Percentiles rank a stretch among this genome's conserved stretches.
Conservation (phyloP, 2,329 filamentous ascomycete genomes). For the Nothomitra cinnamomea region DNA sequence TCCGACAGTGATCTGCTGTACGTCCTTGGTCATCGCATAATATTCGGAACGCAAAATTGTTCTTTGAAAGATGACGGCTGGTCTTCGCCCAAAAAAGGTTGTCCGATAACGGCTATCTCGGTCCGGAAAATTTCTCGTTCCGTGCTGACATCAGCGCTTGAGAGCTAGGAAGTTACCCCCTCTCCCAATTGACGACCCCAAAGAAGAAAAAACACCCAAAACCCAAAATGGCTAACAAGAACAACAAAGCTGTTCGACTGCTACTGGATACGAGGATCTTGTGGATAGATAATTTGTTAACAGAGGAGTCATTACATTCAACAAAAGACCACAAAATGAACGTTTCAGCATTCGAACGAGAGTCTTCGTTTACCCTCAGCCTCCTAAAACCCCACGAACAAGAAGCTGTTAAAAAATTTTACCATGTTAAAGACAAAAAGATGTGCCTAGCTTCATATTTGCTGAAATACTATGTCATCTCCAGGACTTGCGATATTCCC, state of each 20-base stretch:
- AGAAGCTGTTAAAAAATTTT: conserved; percentile 39
- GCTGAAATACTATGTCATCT: conserved; percentile 54
- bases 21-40: neutral
- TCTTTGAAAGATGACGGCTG: neutral
- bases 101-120: neutral
- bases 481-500: conserved; percentile 36
- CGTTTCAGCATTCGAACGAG: neutral
- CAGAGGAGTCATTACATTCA: neutral
- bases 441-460: conserved; percentile 57
- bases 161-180: no score
- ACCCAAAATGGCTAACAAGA: no score
- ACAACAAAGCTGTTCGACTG: neutral
- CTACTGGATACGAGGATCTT: conserved; percentile 3
- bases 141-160: no score
- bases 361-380: neutral
- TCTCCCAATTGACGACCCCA: no score
- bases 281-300: neutral
- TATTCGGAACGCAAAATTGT: neutral
- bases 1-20: conserved; percentile 33
- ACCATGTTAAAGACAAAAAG: conserved; percentile 54
- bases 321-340: neutral
- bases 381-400: conserved; percentile 36
- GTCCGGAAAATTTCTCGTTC: neutral
- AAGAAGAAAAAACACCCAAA: no score
- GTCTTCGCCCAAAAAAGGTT: neutral